A percentile compares a stretch with the other conserved stretches of the same genome.
These are phyloP conservation scores for Rhizopogon roseolus DNA, from an alignment of 768 basidiomycete genomes.

Conservation along the genomic window DNA sequence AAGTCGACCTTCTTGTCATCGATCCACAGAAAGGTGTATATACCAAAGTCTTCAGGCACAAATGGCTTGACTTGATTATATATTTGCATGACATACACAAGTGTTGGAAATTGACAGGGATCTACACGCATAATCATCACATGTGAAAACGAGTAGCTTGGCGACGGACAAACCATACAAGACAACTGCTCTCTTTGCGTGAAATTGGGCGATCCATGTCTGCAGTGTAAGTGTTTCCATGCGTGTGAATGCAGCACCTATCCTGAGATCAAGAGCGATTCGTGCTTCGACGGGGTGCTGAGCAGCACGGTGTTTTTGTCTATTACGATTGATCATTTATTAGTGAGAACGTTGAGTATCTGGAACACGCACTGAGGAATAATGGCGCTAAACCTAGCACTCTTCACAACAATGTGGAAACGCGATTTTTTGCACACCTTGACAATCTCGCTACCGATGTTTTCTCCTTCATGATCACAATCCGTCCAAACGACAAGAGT, in stretches of 20 bases:
- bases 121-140: slow-evolving; percentile 41
- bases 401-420: slow-evolving; percentile 65
- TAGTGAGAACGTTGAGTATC: neutral
- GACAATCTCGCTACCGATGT: slow-evolving; percentile 88
- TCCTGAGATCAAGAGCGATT: slow-evolving; percentile 80
- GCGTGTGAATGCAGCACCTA: slow-evolving; percentile 93
- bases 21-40: slow-evolving; percentile 67
- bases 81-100: slow-evolving; percentile 94
- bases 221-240: slow-evolving; percentile 81
- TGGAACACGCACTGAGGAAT: slow-evolving; percentile 77
- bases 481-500: slow-evolving; percentile 99
- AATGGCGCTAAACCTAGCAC: slow-evolving; percentile 95
- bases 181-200: slow-evolving; percentile 53
- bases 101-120: slow-evolving; percentile 96
- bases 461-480: slow-evolving; percentile 97
- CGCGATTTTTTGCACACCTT: slow-evolving; percentile 72
- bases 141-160: slow-evolving; percentile 6
- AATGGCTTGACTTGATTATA: slow-evolving; percentile 87
- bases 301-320: slow-evolving; percentile 94
- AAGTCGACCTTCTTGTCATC: slow-evolving; percentile 66
- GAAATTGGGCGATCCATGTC: slow-evolving; percentile 49
- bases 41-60: slow-evolving; percentile 86
- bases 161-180: slow-evolving; percentile 68
- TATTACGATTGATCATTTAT: slow-evolving; percentile 24
- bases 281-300: slow-evolving; percentile 92